Evolutionary conservation across 768 basidiomycete species (phyloP).

Genomic region (Lactarius akahatsu): DNA sequence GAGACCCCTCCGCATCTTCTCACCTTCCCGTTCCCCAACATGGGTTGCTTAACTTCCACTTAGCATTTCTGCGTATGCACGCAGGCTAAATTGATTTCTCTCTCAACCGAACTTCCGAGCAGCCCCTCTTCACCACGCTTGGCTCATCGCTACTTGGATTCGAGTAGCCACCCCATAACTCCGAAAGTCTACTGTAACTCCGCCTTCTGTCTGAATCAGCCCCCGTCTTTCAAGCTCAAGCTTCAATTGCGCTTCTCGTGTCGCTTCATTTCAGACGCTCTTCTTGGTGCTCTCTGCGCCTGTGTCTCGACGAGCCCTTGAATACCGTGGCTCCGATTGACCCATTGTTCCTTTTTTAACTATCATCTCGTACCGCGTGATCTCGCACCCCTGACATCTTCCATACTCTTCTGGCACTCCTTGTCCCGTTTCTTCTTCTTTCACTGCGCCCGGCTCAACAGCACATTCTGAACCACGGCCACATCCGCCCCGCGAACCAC

Average conservation of each 20-base stretch:
- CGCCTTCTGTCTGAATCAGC: background rate
- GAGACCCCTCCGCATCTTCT: constrained; percentile 22
- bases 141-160: background rate
- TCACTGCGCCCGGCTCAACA: constrained; percentile 7
- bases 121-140: background rate
- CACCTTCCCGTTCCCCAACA: constrained; percentile 2
- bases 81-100: constrained; percentile 10
- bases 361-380: constrained; percentile 20
- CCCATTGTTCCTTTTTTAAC: constrained; percentile 19
- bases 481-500: constrained; percentile 24
- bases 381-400: constrained; percentile 20
- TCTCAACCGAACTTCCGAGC: constrained; percentile 8
- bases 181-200: background rate
- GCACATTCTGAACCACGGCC: constrained; percentile 21
- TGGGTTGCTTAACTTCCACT: constrained; percentile 17
- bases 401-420: constrained; percentile 17
- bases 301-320: background rate
- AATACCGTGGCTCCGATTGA: background rate
- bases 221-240: constrained; percentile 2
- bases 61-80: background rate
- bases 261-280: constrained; percentile 1
- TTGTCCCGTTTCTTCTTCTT: constrained; percentile 11
- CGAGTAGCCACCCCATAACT: background rate
- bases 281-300: background rate
- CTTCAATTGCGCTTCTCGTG: background rate